Evolutionary conservation across 1,284 basidiomycete species (phyloP).

Genomic region (Austroboletus novae-zelandiae): DNA sequence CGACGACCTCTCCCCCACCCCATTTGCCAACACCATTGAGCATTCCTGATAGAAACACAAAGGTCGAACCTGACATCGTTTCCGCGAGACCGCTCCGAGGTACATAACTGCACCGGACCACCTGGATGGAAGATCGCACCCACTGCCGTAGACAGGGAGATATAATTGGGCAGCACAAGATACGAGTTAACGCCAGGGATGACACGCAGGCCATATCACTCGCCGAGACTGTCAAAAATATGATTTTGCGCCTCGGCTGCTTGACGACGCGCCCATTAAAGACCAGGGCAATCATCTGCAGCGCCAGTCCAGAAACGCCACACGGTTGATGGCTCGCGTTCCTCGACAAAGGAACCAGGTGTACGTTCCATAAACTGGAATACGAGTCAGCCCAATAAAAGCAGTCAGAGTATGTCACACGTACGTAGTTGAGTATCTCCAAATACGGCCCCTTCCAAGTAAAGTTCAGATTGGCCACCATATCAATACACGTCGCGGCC

Average conservation of each 20-base stretch:
- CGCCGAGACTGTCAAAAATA: too few species aligned
- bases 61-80: neutral
- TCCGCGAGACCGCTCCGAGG: slow-evolving; percentile 33
- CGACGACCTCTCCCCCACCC: neutral
- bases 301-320: too few species aligned
- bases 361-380: slow-evolving; percentile 77
- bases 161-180: slow-evolving; percentile 81
- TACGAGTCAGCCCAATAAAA: neutral
- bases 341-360: slow-evolving; percentile 83
- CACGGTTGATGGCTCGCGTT: slow-evolving; percentile 81
- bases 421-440: slow-evolving; percentile 79
- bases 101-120: slow-evolving; percentile 57
- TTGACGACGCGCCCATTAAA: too few species aligned
- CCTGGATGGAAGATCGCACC: too few species aligned
- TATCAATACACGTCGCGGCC: slow-evolving; percentile 64
- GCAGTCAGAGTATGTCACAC: slow-evolving; percentile 26
- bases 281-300: too few species aligned
- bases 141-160: slow-evolving; percentile 80
- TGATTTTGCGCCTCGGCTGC: too few species aligned
- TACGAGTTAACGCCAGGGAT: slow-evolving; percentile 77
- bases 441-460: too few species aligned
- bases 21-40: neutral
- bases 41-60: neutral
- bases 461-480: slow-evolving; percentile 79
- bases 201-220: slow-evolving; percentile 77